A percentile compares a stretch with the other conserved stretches of the same genome.
phyloP scores from a whole-genome alignment of 805 yeast genomes.

The Ogataea nakhonphanomensis region DNA sequence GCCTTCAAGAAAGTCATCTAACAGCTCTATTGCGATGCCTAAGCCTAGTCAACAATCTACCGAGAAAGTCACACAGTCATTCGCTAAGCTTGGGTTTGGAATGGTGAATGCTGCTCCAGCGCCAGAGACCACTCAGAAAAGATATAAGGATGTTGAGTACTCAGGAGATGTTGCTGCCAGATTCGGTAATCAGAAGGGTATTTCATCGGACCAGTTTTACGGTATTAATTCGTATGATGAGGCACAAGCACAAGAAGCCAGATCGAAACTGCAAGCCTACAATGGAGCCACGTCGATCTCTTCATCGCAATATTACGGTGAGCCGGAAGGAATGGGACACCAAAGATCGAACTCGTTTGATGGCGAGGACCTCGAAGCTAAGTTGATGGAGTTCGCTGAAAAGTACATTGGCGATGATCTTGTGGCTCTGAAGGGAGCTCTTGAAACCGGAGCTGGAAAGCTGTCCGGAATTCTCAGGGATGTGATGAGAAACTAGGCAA shows the following conservation, averaged over 20 bases:
- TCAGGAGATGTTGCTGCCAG: constrained; percentile 73
- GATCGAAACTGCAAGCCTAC: constrained; percentile 73
- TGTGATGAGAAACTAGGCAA: constrained; percentile 49
- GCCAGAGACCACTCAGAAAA: constrained; percentile 21
- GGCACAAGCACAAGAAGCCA: constrained; percentile 74
- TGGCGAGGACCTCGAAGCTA: constrained; percentile 49
- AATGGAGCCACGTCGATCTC: constrained; percentile 89
- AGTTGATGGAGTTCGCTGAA: constrained; percentile 56
- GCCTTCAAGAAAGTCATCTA: constrained; percentile 16
- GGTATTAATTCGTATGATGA: constrained; percentile 86
- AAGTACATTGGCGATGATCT: constrained; percentile 80
- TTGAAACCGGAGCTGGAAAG: constrained; percentile 92
- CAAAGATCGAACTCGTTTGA: constrained; percentile 28
- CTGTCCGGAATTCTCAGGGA: constrained; percentile 84
- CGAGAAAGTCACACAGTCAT: constrained; percentile 58
- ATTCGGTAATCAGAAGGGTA: constrained; percentile 88
- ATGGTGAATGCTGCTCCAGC: constrained; percentile 69
- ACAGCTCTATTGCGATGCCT: constrained; percentile 18
- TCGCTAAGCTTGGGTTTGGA: constrained; percentile 87
- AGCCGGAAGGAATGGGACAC: constrained; percentile 31
- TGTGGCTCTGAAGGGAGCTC: constrained; percentile 82
- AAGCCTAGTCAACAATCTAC: constrained; percentile 23
- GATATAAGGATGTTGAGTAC: constrained; percentile 42
- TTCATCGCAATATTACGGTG: constrained; percentile 86
- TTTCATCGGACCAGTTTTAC: constrained; percentile 92